Evolutionary conservation across 164 flowering plant genomes (phyloP), one percentile per base, ranked within the genome.

Genomic region (Platanus orientalis): DNA sequence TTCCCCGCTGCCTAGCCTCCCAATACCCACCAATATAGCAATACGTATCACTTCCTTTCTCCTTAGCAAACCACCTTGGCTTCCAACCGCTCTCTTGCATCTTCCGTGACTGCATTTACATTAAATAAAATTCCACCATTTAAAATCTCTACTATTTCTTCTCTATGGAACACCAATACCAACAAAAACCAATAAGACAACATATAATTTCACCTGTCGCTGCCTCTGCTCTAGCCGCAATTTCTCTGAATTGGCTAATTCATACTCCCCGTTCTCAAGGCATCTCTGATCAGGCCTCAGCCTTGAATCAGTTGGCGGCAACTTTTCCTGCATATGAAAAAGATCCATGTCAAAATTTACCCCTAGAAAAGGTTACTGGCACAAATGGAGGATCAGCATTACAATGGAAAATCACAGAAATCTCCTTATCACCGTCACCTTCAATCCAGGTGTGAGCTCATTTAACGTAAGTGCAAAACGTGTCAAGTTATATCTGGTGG

Each of bases 281-380:
- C 83, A 81, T 68, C 91, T 81, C 65, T 92, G 96, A 69, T 92
- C 98, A 50, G 98, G 96, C 66, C 98, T 83, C 10, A 86, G 81
- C 78, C 98, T 82, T 26, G 98, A 92, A 78, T 92, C 98, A 14
- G 98, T 92, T 17, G 92, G 96, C 0, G 96, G 98, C 70, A 92
- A 76, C 76, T 82, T 84, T 39, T 85, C 96, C 98, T 92, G 78
- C 55, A 73, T 11, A 28, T 30, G n/a, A n/a, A 21, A 65, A 6
- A 57, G 26, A 10, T 3, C 20, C 7, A 21, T 56, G 16, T 45
- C 20, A 19, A 19, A 45, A n/a, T n/a, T 45, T 45, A 1, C 12
- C 6, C 20, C 12, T 12, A 4, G 19, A 2, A 45, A 17, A 45
- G 4, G 20, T 45, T 45, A 45, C 20, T 13, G 20, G n/a, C 16